Percentiles rank a stretch among this genome's conserved stretches.
Evolutionary conservation across 192 early-diverging fungal genomes (phyloP).

Genomic region (Gigaspora rosea): DNA sequence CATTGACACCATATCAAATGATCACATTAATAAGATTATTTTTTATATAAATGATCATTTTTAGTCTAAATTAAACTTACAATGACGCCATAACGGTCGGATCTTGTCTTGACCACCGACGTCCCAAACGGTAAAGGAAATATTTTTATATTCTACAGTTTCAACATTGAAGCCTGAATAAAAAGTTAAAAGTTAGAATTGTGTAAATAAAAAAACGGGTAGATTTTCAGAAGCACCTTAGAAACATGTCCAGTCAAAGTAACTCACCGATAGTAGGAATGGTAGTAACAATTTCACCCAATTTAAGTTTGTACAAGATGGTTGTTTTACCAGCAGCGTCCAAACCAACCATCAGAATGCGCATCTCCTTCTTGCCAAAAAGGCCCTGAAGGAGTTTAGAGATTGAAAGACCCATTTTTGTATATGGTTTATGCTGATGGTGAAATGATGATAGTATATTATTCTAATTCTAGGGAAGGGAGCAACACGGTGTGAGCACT

Average conservation of each 20-base stretch:
- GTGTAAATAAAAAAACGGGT: not conserved
- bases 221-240: not conserved
- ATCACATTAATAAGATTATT: not conserved
- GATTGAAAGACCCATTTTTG: conserved; percentile 84
- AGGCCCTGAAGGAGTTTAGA: conserved; percentile 75
- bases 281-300: conserved; percentile 98
- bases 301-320: conserved; percentile 98
- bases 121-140: conserved; percentile 98
- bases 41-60: not conserved
- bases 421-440: conserved; percentile 9
- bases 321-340: conserved; percentile 98
- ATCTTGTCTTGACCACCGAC: conserved; percentile 99
- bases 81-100: conserved; percentile 96
- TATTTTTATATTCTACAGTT: conserved; percentile 98
- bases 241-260: not conserved
- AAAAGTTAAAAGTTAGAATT: not conserved
- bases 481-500: not conserved
- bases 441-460: not conserved
- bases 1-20: not conserved
- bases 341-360: conserved; percentile 95
- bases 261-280: conserved; percentile 95
- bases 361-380: conserved; percentile 93
- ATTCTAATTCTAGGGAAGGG: not conserved
- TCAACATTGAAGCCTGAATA: conserved; percentile 92
- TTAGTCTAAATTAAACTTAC: conserved; percentile 53